A percentile compares a stretch with the other conserved stretches of the same genome.
Evolutionary conservation across 2,329 filamentous ascomycete genomes (phyloP).

Genomic region (Sphaerulina musiva): DNA sequence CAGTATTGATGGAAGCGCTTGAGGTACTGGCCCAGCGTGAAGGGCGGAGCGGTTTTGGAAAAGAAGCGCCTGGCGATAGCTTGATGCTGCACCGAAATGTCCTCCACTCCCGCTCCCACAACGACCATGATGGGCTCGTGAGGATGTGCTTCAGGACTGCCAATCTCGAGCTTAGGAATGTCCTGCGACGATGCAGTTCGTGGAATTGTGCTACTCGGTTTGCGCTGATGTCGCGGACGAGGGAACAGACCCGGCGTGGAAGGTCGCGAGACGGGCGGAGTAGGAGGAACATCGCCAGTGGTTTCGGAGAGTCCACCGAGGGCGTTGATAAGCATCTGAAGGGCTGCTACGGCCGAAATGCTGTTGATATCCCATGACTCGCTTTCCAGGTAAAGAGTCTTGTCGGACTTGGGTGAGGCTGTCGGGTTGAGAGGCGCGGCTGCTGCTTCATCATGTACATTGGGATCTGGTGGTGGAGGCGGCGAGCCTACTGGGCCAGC

Average conservation of each 20-base stretch:
- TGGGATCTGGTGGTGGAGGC: constrained; percentile 26
- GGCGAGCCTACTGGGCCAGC: constrained; percentile 11
- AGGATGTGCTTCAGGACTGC: constrained; percentile 45
- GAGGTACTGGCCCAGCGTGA: constrained; percentile 77
- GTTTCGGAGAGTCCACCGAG: constrained; percentile 57
- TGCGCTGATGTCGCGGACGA: constrained; percentile 6
- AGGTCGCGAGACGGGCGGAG: constrained; percentile 60
- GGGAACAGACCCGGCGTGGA: constrained; percentile 48
- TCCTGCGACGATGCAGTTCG: constrained; percentile 39
- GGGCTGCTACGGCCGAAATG: constrained; percentile 64
- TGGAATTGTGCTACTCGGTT: constrained; percentile 31
- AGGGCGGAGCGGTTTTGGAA: constrained; percentile 77
- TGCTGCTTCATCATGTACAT: constrained; percentile 22
- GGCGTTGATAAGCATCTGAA: constrained; percentile 66
- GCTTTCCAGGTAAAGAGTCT: constrained; percentile 26
- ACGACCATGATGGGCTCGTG: constrained; percentile 43
- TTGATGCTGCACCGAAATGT: constrained; percentile 69
- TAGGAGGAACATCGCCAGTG: constrained; percentile 73
- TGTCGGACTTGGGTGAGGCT: constrained; percentile 22
- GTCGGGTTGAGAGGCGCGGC: constrained; percentile 16
- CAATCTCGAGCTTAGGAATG: constrained; percentile 35
- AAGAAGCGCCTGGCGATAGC: constrained; percentile 90
- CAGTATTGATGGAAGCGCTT: constrained; percentile 82
- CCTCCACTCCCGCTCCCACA: constrained; percentile 60
- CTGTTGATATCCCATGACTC: constrained; percentile 62